Evolutionary conservation across 2,329 filamentous ascomycete genomes (phyloP).

Genomic region (Arthroderma sp.): DNA sequence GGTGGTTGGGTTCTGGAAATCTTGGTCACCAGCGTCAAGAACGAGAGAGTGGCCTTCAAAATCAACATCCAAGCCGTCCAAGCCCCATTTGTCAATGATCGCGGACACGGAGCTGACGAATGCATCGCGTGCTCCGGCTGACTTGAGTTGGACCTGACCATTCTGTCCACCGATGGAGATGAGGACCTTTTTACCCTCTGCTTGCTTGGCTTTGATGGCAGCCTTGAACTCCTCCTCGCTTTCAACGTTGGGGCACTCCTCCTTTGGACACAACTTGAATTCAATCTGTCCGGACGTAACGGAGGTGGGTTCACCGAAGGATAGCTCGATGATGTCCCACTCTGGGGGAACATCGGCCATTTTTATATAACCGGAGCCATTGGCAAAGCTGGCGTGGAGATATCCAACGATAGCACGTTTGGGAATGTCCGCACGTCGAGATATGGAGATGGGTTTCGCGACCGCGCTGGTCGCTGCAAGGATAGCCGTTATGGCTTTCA

Average conservation of each 20-base stretch:
- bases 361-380: slow-evolving; percentile 4
- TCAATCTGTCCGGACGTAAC: slow-evolving; percentile 3
- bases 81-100: slow-evolving; percentile 3
- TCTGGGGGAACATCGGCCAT: slow-evolving; percentile 2
- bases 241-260: slow-evolving; percentile 4
- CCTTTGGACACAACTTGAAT: slow-evolving; percentile 1
- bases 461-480: not conserved
- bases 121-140: slow-evolving; percentile 2
- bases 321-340: slow-evolving; percentile 4
- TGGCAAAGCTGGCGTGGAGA: slow-evolving; percentile 4
- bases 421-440: not conserved
- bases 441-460: not conserved
- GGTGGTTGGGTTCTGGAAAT: slow-evolving; percentile 5
- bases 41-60: slow-evolving; percentile 4
- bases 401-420: slow-evolving; percentile 4
- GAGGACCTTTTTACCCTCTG: slow-evolving; percentile 4
- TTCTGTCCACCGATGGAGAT: slow-evolving; percentile 5
- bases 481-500: not conserved
- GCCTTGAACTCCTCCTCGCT: slow-evolving; percentile 5
- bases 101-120: slow-evolving; percentile 4
- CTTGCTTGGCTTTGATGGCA: slow-evolving; percentile 3
- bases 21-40: slow-evolving; percentile 2
- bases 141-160: slow-evolving; percentile 4
- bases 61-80: slow-evolving; percentile 4
- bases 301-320: slow-evolving; percentile 4